These are phyloP conservation scores for Zizania latifolia DNA, from an alignment of 176 grass and related monocot species.

Conservation along the genomic window DNA sequence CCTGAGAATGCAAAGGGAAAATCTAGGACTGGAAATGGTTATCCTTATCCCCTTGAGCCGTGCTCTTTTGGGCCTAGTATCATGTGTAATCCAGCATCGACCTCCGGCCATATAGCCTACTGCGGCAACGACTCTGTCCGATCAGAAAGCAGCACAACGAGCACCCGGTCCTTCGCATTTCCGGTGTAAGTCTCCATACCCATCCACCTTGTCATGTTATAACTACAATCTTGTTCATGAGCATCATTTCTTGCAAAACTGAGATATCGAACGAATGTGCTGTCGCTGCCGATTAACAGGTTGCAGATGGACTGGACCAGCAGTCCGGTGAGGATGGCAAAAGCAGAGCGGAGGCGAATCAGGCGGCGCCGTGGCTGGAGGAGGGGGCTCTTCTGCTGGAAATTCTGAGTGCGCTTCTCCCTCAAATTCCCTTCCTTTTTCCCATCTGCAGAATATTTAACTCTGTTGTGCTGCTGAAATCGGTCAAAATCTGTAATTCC, in stretches of 20 bases:
- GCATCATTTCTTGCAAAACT: background rate
- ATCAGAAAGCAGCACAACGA: conserved; percentile 81
- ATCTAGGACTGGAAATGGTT: background rate
- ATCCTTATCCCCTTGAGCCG: conserved; percentile 11
- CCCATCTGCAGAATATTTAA: background rate
- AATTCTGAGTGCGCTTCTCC: conserved; percentile 30
- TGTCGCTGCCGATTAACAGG: conserved; percentile 30
- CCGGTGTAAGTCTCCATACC: conserved; percentile 56
- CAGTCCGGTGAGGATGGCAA: conserved; percentile 84
- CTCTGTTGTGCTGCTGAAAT: background rate
- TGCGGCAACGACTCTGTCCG: conserved; percentile 64
- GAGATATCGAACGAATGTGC: background rate
- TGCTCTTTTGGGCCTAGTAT: conserved; percentile 31
- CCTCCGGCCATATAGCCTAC: conserved; percentile 57
- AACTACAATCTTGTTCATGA: background rate
- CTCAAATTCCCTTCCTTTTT: background rate
- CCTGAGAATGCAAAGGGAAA: conserved; percentile 13
- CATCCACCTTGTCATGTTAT: background rate
- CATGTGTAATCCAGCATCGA: conserved; percentile 37
- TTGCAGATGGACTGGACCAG: conserved; percentile 73
- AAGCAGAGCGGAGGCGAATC: conserved; percentile 49
- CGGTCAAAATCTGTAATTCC: background rate
- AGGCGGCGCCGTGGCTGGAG: conserved; percentile 41
- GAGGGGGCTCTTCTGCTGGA: conserved; percentile 66
- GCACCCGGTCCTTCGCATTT: conserved; percentile 84